Base-by-base conservation (phyloP, 306 rosid species). In the Astragalus glycyphyllos region DNA sequence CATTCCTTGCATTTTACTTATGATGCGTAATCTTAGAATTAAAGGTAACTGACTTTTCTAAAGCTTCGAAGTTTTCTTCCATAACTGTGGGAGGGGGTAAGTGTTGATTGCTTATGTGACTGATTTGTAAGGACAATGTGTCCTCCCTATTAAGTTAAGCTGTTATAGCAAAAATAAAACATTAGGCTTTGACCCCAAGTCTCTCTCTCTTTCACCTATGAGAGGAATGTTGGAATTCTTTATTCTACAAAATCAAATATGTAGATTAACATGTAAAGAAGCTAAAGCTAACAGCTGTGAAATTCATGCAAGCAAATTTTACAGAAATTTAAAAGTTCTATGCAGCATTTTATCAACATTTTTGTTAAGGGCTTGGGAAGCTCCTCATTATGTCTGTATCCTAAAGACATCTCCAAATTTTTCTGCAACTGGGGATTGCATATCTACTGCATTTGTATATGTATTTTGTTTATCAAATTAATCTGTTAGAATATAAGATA, bases 381-480 rank as follows among this genome's bases (percentile, higher is more conserved):
- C 7, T 68, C 20, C n/a, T 44, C n/a, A 14, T 13, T 10, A 58
- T 58, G 63, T 14, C 55, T 48, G 26, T 58, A 41, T 68, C 45
- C 32, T 48, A 57, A 57, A 37, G 34, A 14, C 40, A 74, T 40
- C 34, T 31, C 32, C 51, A 48, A 48, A 49, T 41, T 48, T 34
- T 66, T 79, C 37, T 49, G n/a, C n/a, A n/a, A n/a, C n/a, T n/a
- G n/a, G n/a, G 58, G 38, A 16, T 23, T 44, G 44, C 65, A 56
- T 38, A 58, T 54, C 38, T 61, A 49, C 23, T 54, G 69, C 60
- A 51, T 72, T 61, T 31, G n/a, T 13, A 26, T 65, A 14, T 68
- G 48, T 31, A 55, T 61, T 65, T 40, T 72, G 74, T 32, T 60
- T 37, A 53, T 69, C 26, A 5, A 23, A 66, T 26, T 76, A 26